Base-by-base conservation (phyloP, 225 moss, liverwort and hornwort genomes). In the Thuidium tamariscinum region DNA sequence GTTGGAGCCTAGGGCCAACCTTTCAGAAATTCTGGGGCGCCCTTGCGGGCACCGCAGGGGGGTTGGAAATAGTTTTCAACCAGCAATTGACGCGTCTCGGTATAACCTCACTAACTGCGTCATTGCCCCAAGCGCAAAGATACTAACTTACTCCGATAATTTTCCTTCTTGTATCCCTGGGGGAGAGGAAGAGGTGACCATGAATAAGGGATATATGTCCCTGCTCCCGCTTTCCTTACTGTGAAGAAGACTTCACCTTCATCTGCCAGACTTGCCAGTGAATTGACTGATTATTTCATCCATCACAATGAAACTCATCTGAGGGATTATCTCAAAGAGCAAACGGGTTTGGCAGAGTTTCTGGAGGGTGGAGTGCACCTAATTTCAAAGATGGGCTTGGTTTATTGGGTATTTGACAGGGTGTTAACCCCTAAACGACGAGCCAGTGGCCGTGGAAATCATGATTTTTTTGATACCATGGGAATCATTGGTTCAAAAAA, bases 61-160 rank as follows among this genome's bases (percentile, higher is more conserved):
- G 94, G 94, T 93, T 95, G 95, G 96, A 94, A 95, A 94, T 95
- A 96, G 94, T 96, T 95, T 95, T 95, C 96, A 96, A 95, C 95
- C 96, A 96, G 96, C 96, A 95, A 95, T 95, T 96, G 96, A 95
- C 95, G 94, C 94, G 94, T 94, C 96, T 96, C 94, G 93, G 94
- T 69, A 80, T 23, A 88, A 88, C 91, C 96, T 95, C 95, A 95
- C 94, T 91, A 95, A 96, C 94, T 95, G 94, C 95, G 93, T 96
- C 96, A 96, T 95, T 95, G 95, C 95, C 95, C 95, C 94, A 92
- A 96, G 96, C 94, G 94, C 95, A 91, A 95, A 88, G 96, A 95
- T 59, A 10, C 3, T 4, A 2, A 1, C 21, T 1, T 1, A 3
- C 5, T 3, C 5, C 9, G 4, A 23, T 7, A 9, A 23, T 23